Percentiles rank a stretch among this genome's conserved stretches.
phyloP scores from a whole-genome alignment of 139 green algal species.

The Nannochloris sp. region DNA sequence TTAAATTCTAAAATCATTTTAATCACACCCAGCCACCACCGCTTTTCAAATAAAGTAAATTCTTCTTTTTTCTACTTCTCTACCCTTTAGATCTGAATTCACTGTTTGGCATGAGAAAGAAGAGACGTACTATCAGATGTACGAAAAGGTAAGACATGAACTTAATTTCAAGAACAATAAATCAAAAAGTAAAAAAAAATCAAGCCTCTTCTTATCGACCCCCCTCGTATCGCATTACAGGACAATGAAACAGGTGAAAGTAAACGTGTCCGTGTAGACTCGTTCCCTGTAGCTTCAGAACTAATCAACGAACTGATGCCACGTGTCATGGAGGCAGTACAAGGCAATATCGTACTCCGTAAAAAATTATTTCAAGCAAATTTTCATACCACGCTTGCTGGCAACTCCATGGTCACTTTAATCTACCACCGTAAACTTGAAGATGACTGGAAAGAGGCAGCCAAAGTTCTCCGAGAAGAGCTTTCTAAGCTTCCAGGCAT shows the following conservation, averaged over 20 bases:
- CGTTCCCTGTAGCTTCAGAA: conserved; percentile 70
- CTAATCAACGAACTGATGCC: conserved; percentile 80
- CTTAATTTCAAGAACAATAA: background rate
- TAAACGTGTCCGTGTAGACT: conserved; percentile 47
- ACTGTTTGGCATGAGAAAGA: conserved; percentile 61
- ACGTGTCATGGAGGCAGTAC: conserved; percentile 42
- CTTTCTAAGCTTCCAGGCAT: conserved; percentile 5
- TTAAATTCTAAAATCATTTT: too few relatives aligned
- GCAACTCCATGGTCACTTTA: conserved; percentile 77
- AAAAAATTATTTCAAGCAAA: conserved; percentile 69
- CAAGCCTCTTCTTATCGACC: background rate
- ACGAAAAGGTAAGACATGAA: conserved; percentile 36
- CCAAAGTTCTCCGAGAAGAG: conserved; percentile 3
- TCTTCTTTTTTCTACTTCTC: too few relatives aligned
- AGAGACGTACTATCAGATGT: conserved; percentile 65
- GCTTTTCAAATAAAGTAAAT: too few relatives aligned
- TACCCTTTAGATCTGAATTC: conserved; percentile 56
- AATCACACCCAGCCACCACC: too few relatives aligned
- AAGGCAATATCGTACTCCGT: conserved; percentile 21
- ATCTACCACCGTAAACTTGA: conserved; percentile 81
- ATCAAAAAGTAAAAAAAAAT: background rate
- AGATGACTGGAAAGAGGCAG: conserved; percentile 42
- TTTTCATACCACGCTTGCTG: conserved; percentile 81
- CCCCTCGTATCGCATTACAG: background rate
- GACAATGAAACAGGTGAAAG: background rate